phyloP scores from a whole-genome alignment of 306 rosid species.

The Datisca glomerata region DNA sequence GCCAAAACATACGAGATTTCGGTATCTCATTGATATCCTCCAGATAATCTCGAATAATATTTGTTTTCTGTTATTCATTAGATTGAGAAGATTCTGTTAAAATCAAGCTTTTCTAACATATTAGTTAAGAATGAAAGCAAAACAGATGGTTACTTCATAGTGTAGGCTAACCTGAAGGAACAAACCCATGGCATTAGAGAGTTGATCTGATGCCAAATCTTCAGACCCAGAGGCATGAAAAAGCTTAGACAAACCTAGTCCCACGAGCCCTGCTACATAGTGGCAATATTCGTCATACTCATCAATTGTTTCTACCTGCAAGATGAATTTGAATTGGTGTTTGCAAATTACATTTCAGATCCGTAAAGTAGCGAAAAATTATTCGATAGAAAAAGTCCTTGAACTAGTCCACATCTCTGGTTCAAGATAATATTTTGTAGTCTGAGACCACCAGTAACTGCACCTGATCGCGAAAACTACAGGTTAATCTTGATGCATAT shows the following conservation, averaged over 20 bases:
- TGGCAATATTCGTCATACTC: slow-evolving; percentile 95
- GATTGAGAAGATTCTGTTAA: slow-evolving; percentile 11
- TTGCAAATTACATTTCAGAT: too few relatives aligned
- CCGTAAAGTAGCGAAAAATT: too few relatives aligned
- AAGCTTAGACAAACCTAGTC: slow-evolving; percentile 91
- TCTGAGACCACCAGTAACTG: too few relatives aligned
- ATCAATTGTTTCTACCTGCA: slow-evolving; percentile 81
- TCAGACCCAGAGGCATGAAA: slow-evolving; percentile 74
- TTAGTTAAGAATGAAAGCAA: slow-evolving; percentile 4
- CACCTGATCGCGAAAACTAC: too few relatives aligned
- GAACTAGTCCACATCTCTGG: too few relatives aligned
- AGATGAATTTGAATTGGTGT: slow-evolving; percentile 20
- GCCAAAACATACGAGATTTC: slow-evolving; percentile 99
- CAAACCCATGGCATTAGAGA: slow-evolving; percentile 96
- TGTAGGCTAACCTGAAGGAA: slow-evolving; percentile 78
- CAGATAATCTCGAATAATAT: slow-evolving; percentile 92
- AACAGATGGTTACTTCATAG: slow-evolving; percentile 9
- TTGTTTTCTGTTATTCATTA: slow-evolving; percentile 60
- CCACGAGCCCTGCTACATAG: slow-evolving; percentile 99
- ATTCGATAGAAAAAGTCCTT: too few relatives aligned
- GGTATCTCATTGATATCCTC: slow-evolving; percentile 99
- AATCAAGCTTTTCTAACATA: slow-evolving; percentile 14
- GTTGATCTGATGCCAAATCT: slow-evolving; percentile 47
- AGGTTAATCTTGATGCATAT: too few relatives aligned
- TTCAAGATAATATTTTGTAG: too few relatives aligned